These are phyloP conservation scores for Pseudocercospora musae DNA, from an alignment of 2,329 filamentous ascomycete genomes.

Conservation along the genomic window DNA sequence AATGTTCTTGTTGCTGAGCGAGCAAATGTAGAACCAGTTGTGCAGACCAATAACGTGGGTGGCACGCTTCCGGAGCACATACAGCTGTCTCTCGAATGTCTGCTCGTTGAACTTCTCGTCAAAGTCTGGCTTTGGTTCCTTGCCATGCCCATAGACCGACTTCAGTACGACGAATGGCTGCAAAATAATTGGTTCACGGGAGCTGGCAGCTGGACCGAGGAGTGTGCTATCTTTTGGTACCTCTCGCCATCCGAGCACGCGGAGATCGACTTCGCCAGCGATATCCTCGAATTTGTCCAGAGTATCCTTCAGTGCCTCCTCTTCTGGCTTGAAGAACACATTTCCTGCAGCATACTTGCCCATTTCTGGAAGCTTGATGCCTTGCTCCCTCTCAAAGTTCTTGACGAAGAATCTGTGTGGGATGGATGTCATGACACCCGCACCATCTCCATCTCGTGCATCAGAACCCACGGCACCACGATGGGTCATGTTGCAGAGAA, in stretches of 20 bases:
- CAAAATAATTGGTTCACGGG: conserved; percentile 89
- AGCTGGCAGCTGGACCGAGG: conserved; percentile 86
- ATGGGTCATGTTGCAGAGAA: conserved; percentile 99
- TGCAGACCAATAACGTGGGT: conserved; percentile 92
- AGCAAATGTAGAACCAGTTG: conserved; percentile 99
- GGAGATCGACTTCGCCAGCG: conserved; percentile 79
- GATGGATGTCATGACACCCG: conserved; percentile 98
- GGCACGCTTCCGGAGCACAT: conserved; percentile 88
- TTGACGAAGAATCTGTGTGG: conserved; percentile 98
- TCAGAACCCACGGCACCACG: conserved; percentile 96
- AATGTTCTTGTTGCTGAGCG: conserved; percentile 95
- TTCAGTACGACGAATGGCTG: conserved; percentile 92
- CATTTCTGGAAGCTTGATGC: conserved; percentile 77
- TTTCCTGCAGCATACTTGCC: conserved; percentile 98
- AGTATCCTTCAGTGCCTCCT: conserved; percentile 83
- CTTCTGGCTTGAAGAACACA: conserved; percentile 96
- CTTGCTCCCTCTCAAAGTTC: conserved; percentile 91
- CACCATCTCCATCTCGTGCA: conserved; percentile 94
- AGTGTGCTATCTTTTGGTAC: conserved; percentile 91
- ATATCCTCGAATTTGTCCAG: conserved; percentile 92
- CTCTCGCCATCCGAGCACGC: conserved; percentile 93
- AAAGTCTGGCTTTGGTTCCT: conserved; percentile 74
- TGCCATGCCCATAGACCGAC: conserved; percentile 78
- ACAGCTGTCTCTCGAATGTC: conserved; percentile 88
- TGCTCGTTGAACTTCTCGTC: conserved; percentile 77